Evolutionary conservation across 2,329 filamentous ascomycete genomes (phyloP), one percentile per base, ranked within the genome.

Genomic region (Incumbomyces delicatus): DNA sequence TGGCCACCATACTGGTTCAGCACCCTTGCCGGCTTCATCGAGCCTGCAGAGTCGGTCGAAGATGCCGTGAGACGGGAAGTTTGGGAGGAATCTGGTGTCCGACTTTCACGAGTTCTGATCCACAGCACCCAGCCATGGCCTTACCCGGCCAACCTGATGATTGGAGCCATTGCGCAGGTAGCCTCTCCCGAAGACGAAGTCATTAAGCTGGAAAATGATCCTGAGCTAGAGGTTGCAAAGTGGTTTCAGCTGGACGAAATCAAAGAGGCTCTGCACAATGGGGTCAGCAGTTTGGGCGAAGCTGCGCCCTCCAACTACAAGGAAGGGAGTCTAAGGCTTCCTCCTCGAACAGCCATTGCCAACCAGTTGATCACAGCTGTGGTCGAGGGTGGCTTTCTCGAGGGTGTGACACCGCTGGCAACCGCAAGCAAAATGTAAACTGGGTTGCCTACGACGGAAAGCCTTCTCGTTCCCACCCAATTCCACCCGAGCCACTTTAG

Each of bases 101-200:
- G 69, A 6, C 77, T 90, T 10, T 86, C 85, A 20, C 74, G 85
- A 1, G 87, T 94, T 3, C 77, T 89, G 16, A 78, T 94, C 45
- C 86, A 94, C 63, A 86, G 81, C 37, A 85, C 84, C 14, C 87
- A 94, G 67, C 86, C 87, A 1, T 94, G 87, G 87, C 87, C 87
- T 2, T 92, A 87, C 61, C 87, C 87, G 0, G 80, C 85, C 0
- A 90, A 82, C 58, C 63, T 94, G 57, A 92, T 94, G 85, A 86
- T 94, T 56, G 87, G 76, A 2, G 89, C 89, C 1, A 81, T 98
- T 57, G 90, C 83, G 0, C 89, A 96, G 69, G 67, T 66, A 44
- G 87, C 88, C 2, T 70, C 85, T 16, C 84, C 86, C 0, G 78
- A 75, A 6, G 87, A 87, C 20, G 92, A 98, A 73, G 76, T 67